These are phyloP conservation scores for Cylindrodendrum hubeiense DNA, from an alignment of 2,329 filamentous ascomycete species.

Conservation along the genomic window DNA sequence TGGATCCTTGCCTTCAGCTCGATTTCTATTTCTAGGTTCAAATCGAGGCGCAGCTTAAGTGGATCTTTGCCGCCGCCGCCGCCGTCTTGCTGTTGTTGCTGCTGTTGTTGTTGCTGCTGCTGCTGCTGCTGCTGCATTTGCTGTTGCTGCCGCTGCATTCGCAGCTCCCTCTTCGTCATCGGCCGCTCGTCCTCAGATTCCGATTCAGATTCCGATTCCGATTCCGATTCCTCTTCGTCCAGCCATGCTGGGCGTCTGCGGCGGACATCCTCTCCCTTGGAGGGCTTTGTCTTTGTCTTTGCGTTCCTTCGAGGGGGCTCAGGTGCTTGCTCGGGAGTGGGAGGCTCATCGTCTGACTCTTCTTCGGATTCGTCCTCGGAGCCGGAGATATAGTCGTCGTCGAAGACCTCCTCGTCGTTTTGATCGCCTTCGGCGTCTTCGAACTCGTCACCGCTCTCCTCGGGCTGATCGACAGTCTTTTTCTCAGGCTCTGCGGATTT, in stretches of 20 bases:
- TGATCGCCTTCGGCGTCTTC: constrained; percentile 33
- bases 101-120: constrained; percentile 35
- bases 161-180: constrained; percentile 1
- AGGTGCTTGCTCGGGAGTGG: constrained; percentile 37
- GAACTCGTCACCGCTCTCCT: constrained; percentile 30
- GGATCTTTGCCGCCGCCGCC: constrained; percentile 41
- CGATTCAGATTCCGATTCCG: constrained; percentile 10
- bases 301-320: constrained; percentile 10
- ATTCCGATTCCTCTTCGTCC: constrained; percentile 38
- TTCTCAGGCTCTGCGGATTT: constrained; percentile 3
- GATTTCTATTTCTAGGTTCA: constrained; percentile 87
- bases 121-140: constrained; percentile 35
- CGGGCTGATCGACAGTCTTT: constrained; percentile 4
- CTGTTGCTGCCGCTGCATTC: constrained; percentile 32
- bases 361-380: constrained; percentile 34
- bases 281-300: constrained; percentile 8
- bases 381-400: constrained; percentile 32
- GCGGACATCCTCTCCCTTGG: constrained; percentile 28
- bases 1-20: constrained; percentile 88
- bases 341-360: constrained; percentile 43
- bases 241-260: constrained; percentile 39
- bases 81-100: constrained; percentile 29
- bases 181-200: constrained; percentile 19
- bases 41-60: constrained; percentile 78
- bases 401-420: constrained; percentile 11